Evolutionary conservation across 2,329 filamentous ascomycete genomes (phyloP).

Genomic region (Rachicladosporium sp.): DNA sequence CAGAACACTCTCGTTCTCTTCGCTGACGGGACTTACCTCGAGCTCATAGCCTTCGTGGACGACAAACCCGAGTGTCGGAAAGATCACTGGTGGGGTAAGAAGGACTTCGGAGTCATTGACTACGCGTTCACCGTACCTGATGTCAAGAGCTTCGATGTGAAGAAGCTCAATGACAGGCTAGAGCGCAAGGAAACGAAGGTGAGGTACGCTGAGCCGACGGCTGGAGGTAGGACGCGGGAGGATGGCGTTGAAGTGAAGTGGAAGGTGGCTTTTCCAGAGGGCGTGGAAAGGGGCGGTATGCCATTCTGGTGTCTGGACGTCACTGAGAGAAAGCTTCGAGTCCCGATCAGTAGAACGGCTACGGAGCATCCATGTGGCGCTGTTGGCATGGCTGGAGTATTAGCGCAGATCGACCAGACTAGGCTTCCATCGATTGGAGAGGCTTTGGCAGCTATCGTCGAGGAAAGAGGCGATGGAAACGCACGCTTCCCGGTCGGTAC

Average conservation of each 20-base stretch:
- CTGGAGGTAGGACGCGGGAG: conserved; percentile 42
- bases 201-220: conserved; percentile 36
- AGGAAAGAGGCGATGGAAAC: background rate
- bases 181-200: conserved; percentile 20
- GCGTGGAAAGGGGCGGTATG: conserved; percentile 36
- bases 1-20: conserved; percentile 53
- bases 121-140: conserved; percentile 42
- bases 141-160: conserved; percentile 11
- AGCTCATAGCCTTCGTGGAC: conserved; percentile 51
- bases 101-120: conserved; percentile 44
- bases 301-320: conserved; percentile 58
- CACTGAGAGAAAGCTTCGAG: conserved; percentile 43
- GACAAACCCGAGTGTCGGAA: conserved; percentile 28
- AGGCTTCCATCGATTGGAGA: conserved; percentile 1
- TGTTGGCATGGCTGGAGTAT: conserved; percentile 39
- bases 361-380: conserved; percentile 41
- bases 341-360: conserved; percentile 32
- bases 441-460: conserved; percentile 2
- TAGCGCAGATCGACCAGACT: conserved; percentile 5
- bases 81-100: conserved; percentile 46
- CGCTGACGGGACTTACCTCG: conserved; percentile 52
- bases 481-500: background rate
- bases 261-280: conserved; percentile 41
- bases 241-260: conserved; percentile 48
- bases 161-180: conserved; percentile 12